phyloP scores from a whole-genome alignment of 305 asterid species.

The Solanum chacoense region DNA sequence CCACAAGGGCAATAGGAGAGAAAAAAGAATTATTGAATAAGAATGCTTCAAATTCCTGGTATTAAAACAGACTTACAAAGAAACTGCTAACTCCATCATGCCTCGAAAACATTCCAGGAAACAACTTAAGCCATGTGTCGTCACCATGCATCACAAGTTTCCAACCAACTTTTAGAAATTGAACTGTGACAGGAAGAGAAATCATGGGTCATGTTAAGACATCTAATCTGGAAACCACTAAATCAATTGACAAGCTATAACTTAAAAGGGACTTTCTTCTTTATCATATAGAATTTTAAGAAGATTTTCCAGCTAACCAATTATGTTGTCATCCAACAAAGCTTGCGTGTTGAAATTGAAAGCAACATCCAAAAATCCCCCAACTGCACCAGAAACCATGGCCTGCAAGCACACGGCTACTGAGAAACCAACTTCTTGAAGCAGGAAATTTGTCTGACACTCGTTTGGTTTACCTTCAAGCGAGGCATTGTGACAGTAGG shows the following conservation, averaged over 20 bases:
- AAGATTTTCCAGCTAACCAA: constrained; percentile 44
- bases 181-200: constrained; percentile 38
- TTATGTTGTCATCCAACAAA: constrained; percentile 75
- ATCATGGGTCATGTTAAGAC: neutral
- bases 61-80: constrained; percentile 47
- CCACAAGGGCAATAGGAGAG: neutral
- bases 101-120: constrained; percentile 67
- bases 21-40: neutral
- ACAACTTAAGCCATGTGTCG: constrained; percentile 87
- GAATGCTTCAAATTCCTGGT: neutral
- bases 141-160: constrained; percentile 91
- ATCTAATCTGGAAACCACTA: neutral
- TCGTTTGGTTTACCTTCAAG: constrained; percentile 39
- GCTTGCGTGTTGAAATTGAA: constrained; percentile 82
- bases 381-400: constrained; percentile 88
- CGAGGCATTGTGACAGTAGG: constrained; percentile 99
- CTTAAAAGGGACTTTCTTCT: constrained; percentile 6
- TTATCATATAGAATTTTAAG: constrained; percentile 35
- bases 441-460: neutral
- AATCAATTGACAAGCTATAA: neutral
- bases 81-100: constrained; percentile 94
- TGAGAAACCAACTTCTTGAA: neutral
- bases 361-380: constrained; percentile 87
- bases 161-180: constrained; percentile 69
- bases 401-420: constrained; percentile 37